phyloP scores from a whole-genome alignment of 225 moss, liverwort and hornwort genomes.

The Climacium dendroides region DNA sequence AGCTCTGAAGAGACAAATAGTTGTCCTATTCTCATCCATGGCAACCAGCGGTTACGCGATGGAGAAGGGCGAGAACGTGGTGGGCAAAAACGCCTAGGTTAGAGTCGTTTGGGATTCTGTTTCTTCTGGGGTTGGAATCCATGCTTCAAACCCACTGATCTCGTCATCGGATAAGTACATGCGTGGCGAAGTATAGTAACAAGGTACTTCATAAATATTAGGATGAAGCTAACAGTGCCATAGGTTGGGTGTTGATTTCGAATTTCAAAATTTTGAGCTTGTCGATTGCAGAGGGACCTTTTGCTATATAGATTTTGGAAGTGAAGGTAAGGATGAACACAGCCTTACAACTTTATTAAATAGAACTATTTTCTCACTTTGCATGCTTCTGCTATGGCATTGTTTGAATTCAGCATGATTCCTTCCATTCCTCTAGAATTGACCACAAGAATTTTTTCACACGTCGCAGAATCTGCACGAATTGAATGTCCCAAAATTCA shows the following conservation, averaged over 20 bases:
- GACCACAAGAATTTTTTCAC: neutral
- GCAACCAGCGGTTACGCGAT: neutral
- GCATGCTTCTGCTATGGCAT: neutral
- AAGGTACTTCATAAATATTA: neutral
- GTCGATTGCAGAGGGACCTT: neutral
- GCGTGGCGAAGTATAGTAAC: neutral
- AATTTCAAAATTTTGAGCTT: neutral
- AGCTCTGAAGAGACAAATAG: neutral
- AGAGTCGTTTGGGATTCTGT: neutral
- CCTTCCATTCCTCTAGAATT: neutral
- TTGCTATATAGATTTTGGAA: neutral
- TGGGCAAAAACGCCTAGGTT: neutral
- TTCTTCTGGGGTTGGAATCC: neutral
- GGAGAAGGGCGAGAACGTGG: neutral
- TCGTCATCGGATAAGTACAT: fast-evolving
- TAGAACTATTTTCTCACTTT: neutral
- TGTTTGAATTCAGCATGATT: neutral
- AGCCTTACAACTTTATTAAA: neutral
- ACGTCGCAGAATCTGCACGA: fast-evolving
- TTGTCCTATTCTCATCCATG: neutral
- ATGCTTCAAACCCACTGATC: neutral
- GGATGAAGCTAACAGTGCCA: fast-evolving
- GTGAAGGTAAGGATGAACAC: too few relatives aligned
- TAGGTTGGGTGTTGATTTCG: neutral
- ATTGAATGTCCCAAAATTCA: neutral